Conservation (phyloP, 805 yeast species). For the Lachancea sp. region DNA sequence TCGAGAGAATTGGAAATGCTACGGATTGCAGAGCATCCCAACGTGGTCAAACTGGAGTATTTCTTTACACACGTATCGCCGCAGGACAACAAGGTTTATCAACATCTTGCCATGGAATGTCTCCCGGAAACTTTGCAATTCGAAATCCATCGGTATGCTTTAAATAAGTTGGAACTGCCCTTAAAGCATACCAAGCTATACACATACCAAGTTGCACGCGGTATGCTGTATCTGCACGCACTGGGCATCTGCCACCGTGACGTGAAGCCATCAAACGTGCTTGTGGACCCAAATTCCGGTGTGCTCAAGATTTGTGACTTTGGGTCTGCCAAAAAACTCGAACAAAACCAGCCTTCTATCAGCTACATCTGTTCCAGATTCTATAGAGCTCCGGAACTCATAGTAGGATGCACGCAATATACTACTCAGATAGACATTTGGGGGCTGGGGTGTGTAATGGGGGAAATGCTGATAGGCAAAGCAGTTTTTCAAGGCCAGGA, state of each 20-base stretch:
- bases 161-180: conserved; percentile 55
- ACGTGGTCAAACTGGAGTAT: conserved; percentile 61
- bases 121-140: conserved; percentile 72
- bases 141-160: conserved; percentile 66
- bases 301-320: conserved; percentile 74
- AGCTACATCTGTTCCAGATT: conserved; percentile 94
- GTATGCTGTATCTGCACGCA: conserved; percentile 76
- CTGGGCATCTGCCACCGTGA: conserved; percentile 79
- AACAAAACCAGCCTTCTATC: conserved; percentile 77
- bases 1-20: conserved; percentile 74
- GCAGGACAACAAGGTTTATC: conserved; percentile 60
- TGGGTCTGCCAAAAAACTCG: conserved; percentile 77
- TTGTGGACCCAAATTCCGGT: conserved; percentile 65
- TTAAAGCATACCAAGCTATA: conserved; percentile 70
- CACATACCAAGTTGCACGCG: conserved; percentile 73
- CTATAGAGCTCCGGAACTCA: conserved; percentile 83
- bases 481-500: conserved; percentile 95
- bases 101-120: conserved; percentile 82
- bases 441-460: conserved; percentile 96
- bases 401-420: conserved; percentile 83
- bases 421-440: conserved; percentile 92
- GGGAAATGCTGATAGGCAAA: conserved; percentile 86
- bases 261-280: conserved; percentile 74
- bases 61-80: conserved; percentile 64
- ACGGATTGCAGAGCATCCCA: conserved; percentile 72